A percentile compares a stretch with the other conserved stretches of the same genome.
phyloP scores from a whole-genome alignment of 2,329 filamentous ascomycete genomes.

The Incumbomyces delicatus region DNA sequence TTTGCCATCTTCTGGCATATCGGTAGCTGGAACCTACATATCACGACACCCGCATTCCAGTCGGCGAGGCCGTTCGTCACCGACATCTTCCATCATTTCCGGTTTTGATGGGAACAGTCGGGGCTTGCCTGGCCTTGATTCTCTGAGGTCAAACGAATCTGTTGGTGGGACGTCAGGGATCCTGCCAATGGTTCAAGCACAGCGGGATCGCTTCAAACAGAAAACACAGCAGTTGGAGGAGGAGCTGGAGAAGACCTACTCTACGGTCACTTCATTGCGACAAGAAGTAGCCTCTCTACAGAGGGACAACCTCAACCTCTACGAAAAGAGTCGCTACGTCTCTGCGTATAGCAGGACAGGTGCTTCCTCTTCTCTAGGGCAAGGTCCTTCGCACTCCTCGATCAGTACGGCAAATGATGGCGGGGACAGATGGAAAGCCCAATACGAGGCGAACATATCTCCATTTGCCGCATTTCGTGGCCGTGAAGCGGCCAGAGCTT shows the following conservation, averaged over 20 bases:
- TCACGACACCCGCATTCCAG: conserved; percentile 63
- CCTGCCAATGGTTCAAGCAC: conserved; percentile 94
- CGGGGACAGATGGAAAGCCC: conserved; percentile 76
- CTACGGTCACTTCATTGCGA: conserved; percentile 71
- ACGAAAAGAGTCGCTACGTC: conserved; percentile 95
- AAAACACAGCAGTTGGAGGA: conserved; percentile 83
- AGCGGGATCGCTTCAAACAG: conserved; percentile 96
- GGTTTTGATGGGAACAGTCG: conserved; percentile 68
- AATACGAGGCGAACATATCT: conserved; percentile 90
- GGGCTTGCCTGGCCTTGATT: conserved; percentile 42
- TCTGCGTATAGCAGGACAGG: conserved; percentile 77
- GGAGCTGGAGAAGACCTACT: conserved; percentile 76
- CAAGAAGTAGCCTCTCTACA: conserved; percentile 88
- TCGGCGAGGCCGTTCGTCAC: conserved; percentile 61
- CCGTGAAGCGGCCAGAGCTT: conserved; percentile 81
- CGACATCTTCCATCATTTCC: conserved; percentile 95
- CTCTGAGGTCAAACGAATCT: conserved; percentile 54
- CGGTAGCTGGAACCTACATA: conserved; percentile 82
- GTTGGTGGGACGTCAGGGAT: conserved; percentile 75
- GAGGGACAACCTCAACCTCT: conserved; percentile 89
- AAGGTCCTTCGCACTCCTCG: conserved; percentile 66
- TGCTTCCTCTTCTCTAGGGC: conserved; percentile 52
- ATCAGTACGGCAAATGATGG: conserved; percentile 54
- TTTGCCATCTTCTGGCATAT: conserved; percentile 76
- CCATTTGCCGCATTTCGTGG: conserved; percentile 93